Percentiles rank a stretch among this genome's conserved stretches.
phyloP scores from a whole-genome alignment of 2,329 filamentous ascomycete species.

The Hansfordia pulvinata region DNA sequence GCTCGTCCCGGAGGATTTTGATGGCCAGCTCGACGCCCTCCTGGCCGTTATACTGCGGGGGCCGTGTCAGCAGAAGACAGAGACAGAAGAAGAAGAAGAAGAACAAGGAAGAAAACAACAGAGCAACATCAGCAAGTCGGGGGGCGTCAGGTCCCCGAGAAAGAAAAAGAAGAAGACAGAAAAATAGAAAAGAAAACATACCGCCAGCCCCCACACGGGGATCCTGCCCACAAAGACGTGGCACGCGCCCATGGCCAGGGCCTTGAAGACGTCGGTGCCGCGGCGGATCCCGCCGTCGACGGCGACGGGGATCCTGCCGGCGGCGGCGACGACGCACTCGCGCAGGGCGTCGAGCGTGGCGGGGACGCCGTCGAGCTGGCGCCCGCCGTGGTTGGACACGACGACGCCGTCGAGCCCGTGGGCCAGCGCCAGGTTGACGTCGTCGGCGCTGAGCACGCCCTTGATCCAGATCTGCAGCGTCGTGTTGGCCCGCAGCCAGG shows the following conservation, averaged over 20 bases:
- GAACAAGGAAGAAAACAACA: too few relatives aligned
- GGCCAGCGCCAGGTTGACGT: constrained; percentile 23
- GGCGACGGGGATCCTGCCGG: constrained; percentile 43
- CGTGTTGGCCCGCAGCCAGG: constrained; percentile 30
- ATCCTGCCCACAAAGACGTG: constrained; percentile 31
- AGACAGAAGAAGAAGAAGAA: too few relatives aligned
- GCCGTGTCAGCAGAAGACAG: too few relatives aligned
- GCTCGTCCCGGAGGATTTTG: constrained; percentile 16
- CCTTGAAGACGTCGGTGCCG: constrained; percentile 55
- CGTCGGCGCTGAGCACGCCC: constrained; percentile 23
- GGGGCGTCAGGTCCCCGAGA: too few relatives aligned
- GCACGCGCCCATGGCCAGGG: constrained; percentile 47
- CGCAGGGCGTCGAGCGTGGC: constrained; percentile 26
- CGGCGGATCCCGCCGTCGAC: constrained; percentile 51
- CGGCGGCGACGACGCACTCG: constrained; percentile 31
- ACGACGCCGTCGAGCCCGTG: constrained; percentile 17
- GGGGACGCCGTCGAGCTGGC: constrained; percentile 29
- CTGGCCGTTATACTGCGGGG: constrained; percentile 16
- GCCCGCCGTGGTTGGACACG: constrained; percentile 31
- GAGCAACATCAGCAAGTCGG: too few relatives aligned
- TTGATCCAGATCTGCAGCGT: constrained; percentile 34
- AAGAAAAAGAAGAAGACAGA: too few relatives aligned
- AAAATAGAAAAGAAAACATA: constrained; percentile 1
- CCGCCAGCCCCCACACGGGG: constrained; percentile 32
- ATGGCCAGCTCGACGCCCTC: constrained; percentile 19